Evolutionary conservation across 1,139 yeast genomes (phyloP), one percentile per base, ranked within the genome.

Genomic region (Eremothecium cymbalariae): DNA sequence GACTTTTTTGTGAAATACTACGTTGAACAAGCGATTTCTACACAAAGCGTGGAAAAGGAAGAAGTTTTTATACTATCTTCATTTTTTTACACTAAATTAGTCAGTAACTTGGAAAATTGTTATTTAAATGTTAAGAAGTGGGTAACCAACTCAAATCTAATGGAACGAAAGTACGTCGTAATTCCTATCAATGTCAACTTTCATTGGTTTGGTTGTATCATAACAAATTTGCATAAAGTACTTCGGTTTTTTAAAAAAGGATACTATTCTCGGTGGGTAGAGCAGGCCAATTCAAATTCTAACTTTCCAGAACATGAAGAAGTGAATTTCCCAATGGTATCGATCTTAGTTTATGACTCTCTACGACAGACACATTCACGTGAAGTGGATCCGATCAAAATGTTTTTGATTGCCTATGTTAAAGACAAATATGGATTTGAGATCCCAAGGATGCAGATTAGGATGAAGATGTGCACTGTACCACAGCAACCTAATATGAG

Each of bases 191-290:
- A 85, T 55, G 84, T 78, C 45, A 67, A 69, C 34, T 67, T 70
- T 25, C 99, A 93, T 60, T 93, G 99, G 99, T 84, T 78, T 53
- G 77, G 88, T 31, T 79, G 85, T 22, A 69, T 85, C 3, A 71
- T 86, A 5, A 64, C 74, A 8, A 67, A 70, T 37, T 56, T 73
- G 7, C 51, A 59, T 8, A 33, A 36, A 13, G 29, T 51, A 4
- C 21, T 33, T 3, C n/a, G 30, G 19, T 27, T 27, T n/a, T 27
- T 27, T 6, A 27, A 11, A 6, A 21, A 27, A 6, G 30, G 30
- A 5, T 17, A n/a, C 19, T 6, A 16, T 17, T 8, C 15, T 8
- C 15, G 14, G 11, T 27, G 30, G 30, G 19, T 16, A 15, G 30
- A 14, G 30, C 21, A 27, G 17, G 8, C 6, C 11, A 4, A 17